Evolutionary conservation across 495 filamentous ascomycete genomes (phyloP).

Genomic region (Entonaema liquescens): DNA sequence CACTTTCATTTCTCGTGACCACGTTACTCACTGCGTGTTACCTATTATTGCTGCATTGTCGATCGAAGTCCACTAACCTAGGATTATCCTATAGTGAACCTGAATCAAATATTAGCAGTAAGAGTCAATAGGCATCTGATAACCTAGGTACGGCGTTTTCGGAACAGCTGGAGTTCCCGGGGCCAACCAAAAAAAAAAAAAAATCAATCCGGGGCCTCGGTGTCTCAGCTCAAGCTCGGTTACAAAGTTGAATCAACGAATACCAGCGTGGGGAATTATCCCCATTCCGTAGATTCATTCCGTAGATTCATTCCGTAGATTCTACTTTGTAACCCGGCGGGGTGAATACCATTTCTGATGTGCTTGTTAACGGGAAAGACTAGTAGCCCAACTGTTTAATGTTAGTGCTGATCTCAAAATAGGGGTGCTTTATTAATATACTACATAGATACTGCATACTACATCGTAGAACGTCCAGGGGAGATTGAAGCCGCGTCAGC

Average conservation of each 20-base stretch:
- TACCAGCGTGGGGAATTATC: background rate
- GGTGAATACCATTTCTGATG: background rate
- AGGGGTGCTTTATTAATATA: slow-evolving; percentile 7
- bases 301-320: background rate
- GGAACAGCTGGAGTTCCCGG: slow-evolving; percentile 26
- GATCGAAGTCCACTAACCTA: background rate
- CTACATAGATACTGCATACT: background rate
- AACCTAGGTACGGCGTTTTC: background rate
- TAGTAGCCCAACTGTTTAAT: background rate
- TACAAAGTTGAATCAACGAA: background rate
- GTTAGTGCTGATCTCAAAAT: slow-evolving; percentile 16
- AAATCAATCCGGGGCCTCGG: slow-evolving; percentile 9
- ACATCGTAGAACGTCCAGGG: background rate
- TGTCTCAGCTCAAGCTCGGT: slow-evolving; percentile 10
- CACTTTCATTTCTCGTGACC: background rate
- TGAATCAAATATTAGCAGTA: slow-evolving; percentile 5
- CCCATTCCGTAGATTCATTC: background rate
- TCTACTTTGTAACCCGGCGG: background rate
- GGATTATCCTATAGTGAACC: slow-evolving; percentile 10
- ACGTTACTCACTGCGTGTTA: background rate
- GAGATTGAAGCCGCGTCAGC: slow-evolving; percentile 37
- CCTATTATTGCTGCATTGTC: background rate
- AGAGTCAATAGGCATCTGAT: background rate
- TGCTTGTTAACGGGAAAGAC: background rate
- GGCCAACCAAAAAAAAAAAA: background rate